phyloP scores from a whole-genome alignment of 495 filamentous ascomycete species.

The Lasiosphaeris hirsuta region DNA sequence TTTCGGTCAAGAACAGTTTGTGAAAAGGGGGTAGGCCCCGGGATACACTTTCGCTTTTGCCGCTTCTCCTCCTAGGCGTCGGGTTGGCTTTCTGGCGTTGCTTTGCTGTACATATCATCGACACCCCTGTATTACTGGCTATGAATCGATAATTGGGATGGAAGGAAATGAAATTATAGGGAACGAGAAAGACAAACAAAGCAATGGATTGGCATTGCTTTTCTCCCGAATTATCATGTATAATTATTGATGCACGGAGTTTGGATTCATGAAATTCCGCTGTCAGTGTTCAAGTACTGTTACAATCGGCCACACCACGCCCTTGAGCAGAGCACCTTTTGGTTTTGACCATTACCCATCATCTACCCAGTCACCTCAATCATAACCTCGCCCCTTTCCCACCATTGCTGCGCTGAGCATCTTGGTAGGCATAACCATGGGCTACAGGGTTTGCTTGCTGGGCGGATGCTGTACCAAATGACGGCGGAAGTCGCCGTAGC shows the following conservation, averaged over 20 bases:
- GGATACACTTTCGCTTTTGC: not conserved
- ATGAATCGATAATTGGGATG: not conserved
- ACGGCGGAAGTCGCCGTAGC: constrained; percentile 37
- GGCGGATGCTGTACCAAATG: constrained; percentile 23
- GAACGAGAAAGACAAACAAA: not conserved
- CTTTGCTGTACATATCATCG: not conserved
- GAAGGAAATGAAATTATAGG: not conserved
- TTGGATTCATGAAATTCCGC: not conserved
- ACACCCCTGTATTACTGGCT: not conserved
- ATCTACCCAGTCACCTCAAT: constrained; percentile 11
- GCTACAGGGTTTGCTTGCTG: constrained; percentile 44
- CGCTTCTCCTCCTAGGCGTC: not conserved
- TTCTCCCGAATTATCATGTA: constrained; percentile 1
- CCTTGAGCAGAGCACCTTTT: no score
- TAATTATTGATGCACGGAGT: constrained; percentile 3
- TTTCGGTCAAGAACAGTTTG: constrained; percentile 21
- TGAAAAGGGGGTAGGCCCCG: not conserved
- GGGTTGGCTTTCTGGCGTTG: not conserved
- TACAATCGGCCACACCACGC: no score
- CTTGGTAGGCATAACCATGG: constrained; percentile 52
- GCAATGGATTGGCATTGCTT: not conserved
- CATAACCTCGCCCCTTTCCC: constrained; percentile 40
- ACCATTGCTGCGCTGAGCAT: constrained; percentile 24
- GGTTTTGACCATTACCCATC: not conserved
- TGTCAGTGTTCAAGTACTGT: not conserved